Base-by-base conservation (phyloP, 768 basidiomycete species). In the Hypholoma sublateritium region DNA sequence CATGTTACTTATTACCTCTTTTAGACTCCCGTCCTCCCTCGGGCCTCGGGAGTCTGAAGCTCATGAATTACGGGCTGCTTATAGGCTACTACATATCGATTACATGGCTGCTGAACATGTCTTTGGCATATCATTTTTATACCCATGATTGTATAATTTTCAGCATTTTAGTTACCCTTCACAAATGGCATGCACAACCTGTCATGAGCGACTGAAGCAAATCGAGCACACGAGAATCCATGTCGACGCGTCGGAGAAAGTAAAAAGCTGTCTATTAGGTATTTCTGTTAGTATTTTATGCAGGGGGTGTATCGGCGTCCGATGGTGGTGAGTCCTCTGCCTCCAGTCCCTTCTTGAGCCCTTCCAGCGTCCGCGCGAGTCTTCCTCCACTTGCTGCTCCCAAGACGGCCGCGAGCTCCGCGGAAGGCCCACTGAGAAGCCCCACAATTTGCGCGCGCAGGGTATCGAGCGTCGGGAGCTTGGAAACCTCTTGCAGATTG, bases 401-500 rank as follows among this genome's bases (percentile, higher is more conserved):
- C 34, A 69, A 49, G 7, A 65, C 70, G 46, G 83, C 86, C 3
- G 89, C 83, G 46, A 95, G 76, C 70, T 91, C 88, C 59, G 82
- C 77, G 11, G 83, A 86, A 43, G 91, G 92, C 13, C 85, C 78
- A 56, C 87, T 87, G 58, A 98, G 69, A 72, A 97, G 59, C 7
- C 94, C 95, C 13, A 95, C 88, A 55, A 98, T 80, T 71, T 96
- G 93, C 16, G 87, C 87, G 51, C 89, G 74, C 58, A 97, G 70
- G 2, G 84, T 86, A 37, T 89, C 88, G 65, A 96, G 71, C 43
- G 88, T 83, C 19, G 94, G 95, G 51, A 96, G 72, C 63, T 85
- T 83, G 32, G 87, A 83, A 4, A 94, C 83, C 13, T 83, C 78
- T 66, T 78, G 74, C 53, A 94, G 73, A 5, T 80, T 79, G 9